phyloP scores from a whole-genome alignment of 345 rosid genomes.

The Moricandia moricandioides region DNA sequence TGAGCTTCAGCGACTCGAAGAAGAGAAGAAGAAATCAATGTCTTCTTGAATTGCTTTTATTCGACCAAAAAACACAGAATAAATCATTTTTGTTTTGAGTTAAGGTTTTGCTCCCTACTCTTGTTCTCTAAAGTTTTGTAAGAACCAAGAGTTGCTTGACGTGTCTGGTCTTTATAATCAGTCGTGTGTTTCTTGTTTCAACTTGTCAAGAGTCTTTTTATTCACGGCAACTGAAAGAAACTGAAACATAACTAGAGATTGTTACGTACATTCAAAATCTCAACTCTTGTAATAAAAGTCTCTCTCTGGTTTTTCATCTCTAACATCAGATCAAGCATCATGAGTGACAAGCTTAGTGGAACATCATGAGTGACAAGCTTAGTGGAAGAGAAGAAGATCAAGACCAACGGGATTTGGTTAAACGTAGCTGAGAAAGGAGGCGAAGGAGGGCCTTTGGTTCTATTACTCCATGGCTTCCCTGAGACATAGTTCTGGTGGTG shows the following conservation, averaged over 20 bases:
- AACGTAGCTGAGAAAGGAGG: slow-evolving; percentile 58
- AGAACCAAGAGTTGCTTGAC: slow-evolving; percentile 19
- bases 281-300: slow-evolving; percentile 12
- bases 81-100: background rate
- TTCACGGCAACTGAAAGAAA: background rate
- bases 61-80: slow-evolving; percentile 8
- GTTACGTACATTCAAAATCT: background rate
- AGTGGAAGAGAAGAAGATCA: slow-evolving; percentile 44
- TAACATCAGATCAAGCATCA: background rate
- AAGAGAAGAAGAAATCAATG: slow-evolving; percentile 68
- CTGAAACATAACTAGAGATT: background rate
- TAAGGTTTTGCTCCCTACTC: background rate
- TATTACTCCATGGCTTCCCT: slow-evolving; percentile 77
- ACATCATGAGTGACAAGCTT: slow-evolving; percentile 19
- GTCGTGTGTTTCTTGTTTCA: slow-evolving; percentile 16
- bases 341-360: slow-evolving; percentile 31
- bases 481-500: slow-evolving; percentile 66
- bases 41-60: slow-evolving; percentile 39
- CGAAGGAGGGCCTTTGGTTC: slow-evolving; percentile 48
- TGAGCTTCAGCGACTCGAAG: slow-evolving; percentile 71
- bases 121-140: slow-evolving; percentile 1
- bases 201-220: background rate
- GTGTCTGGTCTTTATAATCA: slow-evolving; percentile 12
- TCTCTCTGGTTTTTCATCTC: background rate
- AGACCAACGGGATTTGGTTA: slow-evolving; percentile 51